Conservation (phyloP, 768 basidiomycete species). For the Chalciporus piperatus region DNA sequence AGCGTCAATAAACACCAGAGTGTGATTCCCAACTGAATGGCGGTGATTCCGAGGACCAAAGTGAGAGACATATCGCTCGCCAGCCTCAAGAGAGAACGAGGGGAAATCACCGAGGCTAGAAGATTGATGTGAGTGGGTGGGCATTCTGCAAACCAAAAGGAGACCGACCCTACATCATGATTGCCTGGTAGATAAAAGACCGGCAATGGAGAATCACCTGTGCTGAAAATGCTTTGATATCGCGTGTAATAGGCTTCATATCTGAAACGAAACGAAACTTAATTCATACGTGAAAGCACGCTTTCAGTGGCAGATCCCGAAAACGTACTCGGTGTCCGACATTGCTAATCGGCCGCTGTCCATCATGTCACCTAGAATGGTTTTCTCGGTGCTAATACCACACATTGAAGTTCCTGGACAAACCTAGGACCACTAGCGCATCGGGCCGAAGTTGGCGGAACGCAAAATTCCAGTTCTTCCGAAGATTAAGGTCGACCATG, state of each 20-base stretch:
- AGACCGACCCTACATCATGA: conserved; percentile 76
- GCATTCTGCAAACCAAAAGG: conserved; percentile 1
- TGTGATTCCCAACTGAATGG: conserved; percentile 67
- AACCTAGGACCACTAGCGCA: conserved; percentile 75
- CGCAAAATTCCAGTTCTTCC: conserved; percentile 79
- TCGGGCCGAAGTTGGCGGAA: conserved; percentile 56
- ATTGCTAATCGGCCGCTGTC: conserved; percentile 73
- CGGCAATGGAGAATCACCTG: conserved; percentile 42
- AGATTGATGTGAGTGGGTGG: conserved; percentile 1
- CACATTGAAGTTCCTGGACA: not conserved
- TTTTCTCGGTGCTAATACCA: not conserved
- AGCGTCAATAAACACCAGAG: conserved; percentile 69
- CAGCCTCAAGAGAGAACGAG: conserved; percentile 41
- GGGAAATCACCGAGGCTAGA: conserved; percentile 28
- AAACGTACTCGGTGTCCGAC: conserved; percentile 64
- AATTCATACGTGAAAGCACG: conserved; percentile 1
- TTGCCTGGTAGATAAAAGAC: conserved; percentile 84
- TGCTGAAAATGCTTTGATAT: conserved; percentile 69
- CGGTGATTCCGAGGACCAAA: conserved; percentile 75
- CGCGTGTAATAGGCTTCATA: conserved; percentile 67
- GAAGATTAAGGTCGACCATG: conserved; percentile 77
- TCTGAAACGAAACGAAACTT: conserved; percentile 40
- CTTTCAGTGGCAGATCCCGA: not conserved
- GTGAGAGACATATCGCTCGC: conserved; percentile 60
- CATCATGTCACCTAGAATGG: conserved; percentile 67